Evolutionary conservation across 2,329 filamentous ascomycete species (phyloP), one percentile per base, ranked within the genome.

Genomic region (Cladosporium sp.): DNA sequence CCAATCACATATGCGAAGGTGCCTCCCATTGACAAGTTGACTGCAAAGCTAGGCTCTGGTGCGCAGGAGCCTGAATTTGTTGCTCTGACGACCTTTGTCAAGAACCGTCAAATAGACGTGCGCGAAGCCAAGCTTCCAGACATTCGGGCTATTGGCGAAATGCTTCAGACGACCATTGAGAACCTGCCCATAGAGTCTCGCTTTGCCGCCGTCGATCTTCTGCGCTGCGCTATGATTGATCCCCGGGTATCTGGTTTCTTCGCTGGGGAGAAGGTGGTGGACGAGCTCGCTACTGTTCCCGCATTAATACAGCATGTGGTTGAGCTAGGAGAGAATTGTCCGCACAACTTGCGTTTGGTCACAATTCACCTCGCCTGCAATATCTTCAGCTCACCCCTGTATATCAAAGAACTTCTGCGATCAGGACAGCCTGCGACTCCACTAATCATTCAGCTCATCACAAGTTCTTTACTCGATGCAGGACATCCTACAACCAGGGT

Each of bases 341-440:
- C 91, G 0, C 97, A 97, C 69, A 86, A 89, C 4, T 80, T 95
- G 1, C 87, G 91, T 13, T 83, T 97, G 1, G 90, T 96, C 15
- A 88, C 90, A 0, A 75, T 96, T 20, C 92, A 97, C 65, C 81
- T 93, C 67, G 81, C 84, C 1, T 95, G 91, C 74, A 97, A 96
- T 67, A 78, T 96, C 40, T 96, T 96, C 75, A 86, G 84, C 0
- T 87, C 87, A 0, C 81, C 84, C 0, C 77, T 96, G 0, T 95
- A 88, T 66, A 78, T 85, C 0, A 79, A 84, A 2, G 63, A 66
- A 24, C 49, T 69, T 6, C 56, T 69, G 39, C 59, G 58, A 15
- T 47, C 44, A 19, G 51, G 53, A 65, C 20, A 72, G 91, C 56
- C 56, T 13, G 57, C 70, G 2, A 56, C 65, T 20, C 81, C 84